These are phyloP conservation scores for Clavispora asparagi DNA, from an alignment of 805 yeast species.

Conservation along the genomic window DNA sequence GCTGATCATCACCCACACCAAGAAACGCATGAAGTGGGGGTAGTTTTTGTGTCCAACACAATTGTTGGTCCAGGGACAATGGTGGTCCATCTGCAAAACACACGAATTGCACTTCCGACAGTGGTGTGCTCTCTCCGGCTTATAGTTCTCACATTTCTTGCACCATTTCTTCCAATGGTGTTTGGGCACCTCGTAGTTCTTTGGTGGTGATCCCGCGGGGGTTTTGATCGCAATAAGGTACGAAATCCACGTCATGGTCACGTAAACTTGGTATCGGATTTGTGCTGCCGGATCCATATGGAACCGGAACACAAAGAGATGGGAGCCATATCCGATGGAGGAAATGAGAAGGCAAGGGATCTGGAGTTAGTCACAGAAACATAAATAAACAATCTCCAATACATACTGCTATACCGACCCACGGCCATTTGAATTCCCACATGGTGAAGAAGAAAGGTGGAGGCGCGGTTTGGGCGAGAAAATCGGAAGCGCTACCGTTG, in stretches of 20 bases:
- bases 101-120: slow-evolving; percentile 74
- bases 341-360: slow-evolving; percentile 63
- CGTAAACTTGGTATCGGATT: slow-evolving; percentile 40
- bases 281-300: slow-evolving; percentile 37
- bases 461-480: background rate
- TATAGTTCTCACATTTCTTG: slow-evolving; percentile 61
- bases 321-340: slow-evolving; percentile 58
- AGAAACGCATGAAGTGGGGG: slow-evolving; percentile 76
- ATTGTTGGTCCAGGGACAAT: slow-evolving; percentile 87
- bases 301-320: slow-evolving; percentile 47
- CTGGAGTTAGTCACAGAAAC: slow-evolving; percentile 23
- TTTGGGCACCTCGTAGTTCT: slow-evolving; percentile 34
- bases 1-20: slow-evolving; percentile 57
- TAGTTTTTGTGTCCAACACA: slow-evolving; percentile 79
- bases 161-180: slow-evolving; percentile 68
- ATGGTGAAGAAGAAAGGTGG: slow-evolving; percentile 2
- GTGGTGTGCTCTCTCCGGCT: slow-evolving; percentile 85
- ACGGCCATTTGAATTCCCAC: slow-evolving; percentile 17
- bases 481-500: background rate
- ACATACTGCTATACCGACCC: slow-evolving; percentile 15
- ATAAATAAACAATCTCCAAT: background rate
- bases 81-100: slow-evolving; percentile 90
- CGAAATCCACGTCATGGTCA: slow-evolving; percentile 65
- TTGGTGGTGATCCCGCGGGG: slow-evolving; percentile 60
- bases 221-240: slow-evolving; percentile 63